These are phyloP conservation scores for Tardiomyces depauwii DNA, from an alignment of 1,139 yeast species.

Conservation along the genomic window DNA sequence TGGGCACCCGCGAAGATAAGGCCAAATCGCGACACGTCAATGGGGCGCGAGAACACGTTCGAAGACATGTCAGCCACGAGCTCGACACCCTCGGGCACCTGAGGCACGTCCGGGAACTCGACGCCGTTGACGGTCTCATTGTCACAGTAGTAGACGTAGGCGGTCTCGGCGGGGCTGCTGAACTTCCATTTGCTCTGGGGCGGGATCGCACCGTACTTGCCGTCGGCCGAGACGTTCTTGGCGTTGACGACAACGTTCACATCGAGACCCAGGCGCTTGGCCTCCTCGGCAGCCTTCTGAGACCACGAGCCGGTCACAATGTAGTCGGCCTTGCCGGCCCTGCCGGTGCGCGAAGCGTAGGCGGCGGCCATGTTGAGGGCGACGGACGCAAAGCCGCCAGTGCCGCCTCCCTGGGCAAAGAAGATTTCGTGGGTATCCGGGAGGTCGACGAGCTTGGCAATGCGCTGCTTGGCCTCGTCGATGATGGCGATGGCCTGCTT, in stretches of 20 bases:
- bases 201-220: slow-evolving; percentile 62
- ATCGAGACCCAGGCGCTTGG: slow-evolving; percentile 69
- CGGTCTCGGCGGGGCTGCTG: slow-evolving; percentile 42
- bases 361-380: slow-evolving; percentile 76
- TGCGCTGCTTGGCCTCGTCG: slow-evolving; percentile 59
- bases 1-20: slow-evolving; percentile 86
- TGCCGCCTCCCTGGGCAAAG: slow-evolving; percentile 96
- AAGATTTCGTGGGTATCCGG: slow-evolving; percentile 93
- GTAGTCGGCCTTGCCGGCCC: slow-evolving; percentile 73
- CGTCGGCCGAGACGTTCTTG: slow-evolving; percentile 33
- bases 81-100: slow-evolving; percentile 53
- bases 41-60: slow-evolving; percentile 67
- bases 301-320: slow-evolving; percentile 93
- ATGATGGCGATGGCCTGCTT: slow-evolving; percentile 68
- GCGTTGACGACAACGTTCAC: slow-evolving; percentile 61
- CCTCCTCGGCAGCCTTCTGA: slow-evolving; percentile 77
- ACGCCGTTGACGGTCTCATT: slow-evolving; percentile 95
- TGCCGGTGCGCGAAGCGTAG: slow-evolving; percentile 48
- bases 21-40: slow-evolving; percentile 80
- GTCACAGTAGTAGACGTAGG: slow-evolving; percentile 85
- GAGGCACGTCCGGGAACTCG: slow-evolving; percentile 55
- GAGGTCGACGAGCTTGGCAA: slow-evolving; percentile 50
- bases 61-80: slow-evolving; percentile 93
- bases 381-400: slow-evolving; percentile 84
- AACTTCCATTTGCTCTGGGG: slow-evolving; percentile 49